These are phyloP conservation scores for Erythrophleum ivorense DNA, from an alignment of 331 rosid genomes.

Conservation along the genomic window DNA sequence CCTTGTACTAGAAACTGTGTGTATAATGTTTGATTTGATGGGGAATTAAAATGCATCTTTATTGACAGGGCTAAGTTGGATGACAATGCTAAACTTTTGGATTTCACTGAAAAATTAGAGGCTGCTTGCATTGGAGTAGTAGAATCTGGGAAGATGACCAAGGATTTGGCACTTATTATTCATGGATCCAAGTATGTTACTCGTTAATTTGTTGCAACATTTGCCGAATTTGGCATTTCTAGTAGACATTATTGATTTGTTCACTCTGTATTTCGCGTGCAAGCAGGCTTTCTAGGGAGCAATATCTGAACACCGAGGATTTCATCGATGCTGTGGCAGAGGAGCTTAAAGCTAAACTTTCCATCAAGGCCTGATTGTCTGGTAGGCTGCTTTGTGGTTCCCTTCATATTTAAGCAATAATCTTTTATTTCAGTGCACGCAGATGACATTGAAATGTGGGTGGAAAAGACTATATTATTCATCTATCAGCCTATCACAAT, in stretches of 20 bases:
- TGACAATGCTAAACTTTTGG: conserved; percentile 69
- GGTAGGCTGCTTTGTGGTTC: conserved; percentile 25
- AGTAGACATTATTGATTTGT: conserved; percentile 5
- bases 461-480: not conserved
- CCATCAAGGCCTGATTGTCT: conserved; percentile 52
- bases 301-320: conserved; percentile 90
- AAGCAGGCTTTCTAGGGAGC: conserved; percentile 80
- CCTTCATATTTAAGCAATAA: conserved; percentile 15
- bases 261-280: conserved; percentile 8
- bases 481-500: not conserved
- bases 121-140: conserved; percentile 82
- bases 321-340: conserved; percentile 94
- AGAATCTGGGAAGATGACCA: conserved; percentile 98
- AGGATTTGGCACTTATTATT: conserved; percentile 95
- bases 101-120: conserved; percentile 85
- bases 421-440: conserved; percentile 7
- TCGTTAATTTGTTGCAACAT: not conserved
- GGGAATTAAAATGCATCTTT: not conserved
- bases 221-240: conserved; percentile 17
- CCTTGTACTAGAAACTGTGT: not conserved
- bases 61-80: conserved; percentile 86
- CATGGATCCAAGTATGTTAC: conserved; percentile 84
- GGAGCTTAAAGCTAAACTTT: conserved; percentile 66
- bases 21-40: not conserved
- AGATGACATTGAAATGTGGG: not conserved